Conservation (phyloP, 2,329 filamentous ascomycete genomes). For the Fusarium sacchari region DNA sequence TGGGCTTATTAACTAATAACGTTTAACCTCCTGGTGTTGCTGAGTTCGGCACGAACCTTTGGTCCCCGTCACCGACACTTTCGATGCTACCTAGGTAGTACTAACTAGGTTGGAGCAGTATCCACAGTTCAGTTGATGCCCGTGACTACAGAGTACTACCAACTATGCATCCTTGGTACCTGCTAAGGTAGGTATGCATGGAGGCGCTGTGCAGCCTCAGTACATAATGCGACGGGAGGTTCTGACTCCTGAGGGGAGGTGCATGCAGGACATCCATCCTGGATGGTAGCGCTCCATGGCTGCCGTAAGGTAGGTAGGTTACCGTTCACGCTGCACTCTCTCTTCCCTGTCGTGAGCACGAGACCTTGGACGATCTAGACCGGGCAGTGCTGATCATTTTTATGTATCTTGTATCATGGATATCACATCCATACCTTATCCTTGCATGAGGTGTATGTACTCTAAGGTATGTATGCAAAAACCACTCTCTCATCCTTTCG, state of each 20-base stretch:
- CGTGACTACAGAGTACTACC: no score
- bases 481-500: not conserved
- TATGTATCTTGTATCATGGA: conserved; percentile 20
- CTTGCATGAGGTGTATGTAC: no score
- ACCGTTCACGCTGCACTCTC: not conserved
- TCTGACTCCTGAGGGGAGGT: no score
- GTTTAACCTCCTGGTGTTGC: not conserved
- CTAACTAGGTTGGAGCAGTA: not conserved
- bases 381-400: conserved; percentile 19
- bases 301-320: not conserved
- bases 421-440: no score
- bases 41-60: conserved; percentile 4
- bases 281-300: not conserved
- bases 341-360: conserved; percentile 16
- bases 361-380: conserved; percentile 29
- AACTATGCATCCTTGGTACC: no score
- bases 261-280: not conserved
- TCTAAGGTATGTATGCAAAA: no score
- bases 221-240: no score
- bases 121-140: not conserved
- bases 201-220: no score
- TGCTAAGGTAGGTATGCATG: no score
- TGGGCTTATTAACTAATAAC: not conserved
- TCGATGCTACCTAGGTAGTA: no score
- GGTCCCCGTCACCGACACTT: not conserved